phyloP scores from a whole-genome alignment of 2,329 filamentous ascomycete genomes.

The Aspergillus uvarum region DNA sequence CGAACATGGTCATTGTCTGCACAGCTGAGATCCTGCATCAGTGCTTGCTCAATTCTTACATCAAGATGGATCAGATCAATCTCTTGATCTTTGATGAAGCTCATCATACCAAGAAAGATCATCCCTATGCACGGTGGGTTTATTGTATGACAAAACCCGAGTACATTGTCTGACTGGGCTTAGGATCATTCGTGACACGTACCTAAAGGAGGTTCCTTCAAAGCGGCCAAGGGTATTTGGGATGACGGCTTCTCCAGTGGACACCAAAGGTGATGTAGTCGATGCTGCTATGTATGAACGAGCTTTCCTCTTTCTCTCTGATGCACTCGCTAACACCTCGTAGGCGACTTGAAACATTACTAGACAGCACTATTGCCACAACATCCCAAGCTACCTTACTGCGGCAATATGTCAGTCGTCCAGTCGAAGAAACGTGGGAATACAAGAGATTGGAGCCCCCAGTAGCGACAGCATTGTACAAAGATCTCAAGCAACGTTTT shows the following conservation, averaged over 20 bases:
- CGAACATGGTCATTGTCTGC: conserved; percentile 84
- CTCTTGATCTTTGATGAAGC: conserved; percentile 94
- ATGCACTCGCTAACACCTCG: conserved; percentile 9
- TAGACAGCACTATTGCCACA: conserved; percentile 83
- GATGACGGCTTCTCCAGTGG: conserved; percentile 95
- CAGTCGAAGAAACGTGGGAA: conserved; percentile 58
- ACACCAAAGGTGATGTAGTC: conserved; percentile 72
- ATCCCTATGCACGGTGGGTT: conserved; percentile 71
- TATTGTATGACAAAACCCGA: not conserved
- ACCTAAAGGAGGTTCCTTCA: conserved; percentile 52
- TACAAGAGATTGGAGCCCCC: conserved; percentile 55
- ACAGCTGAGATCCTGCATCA: conserved; percentile 84
- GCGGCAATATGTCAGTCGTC: conserved; percentile 58
- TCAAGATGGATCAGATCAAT: conserved; percentile 80
- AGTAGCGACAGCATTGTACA: conserved; percentile 66
- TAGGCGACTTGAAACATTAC: conserved; percentile 68
- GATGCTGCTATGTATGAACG: conserved; percentile 58
- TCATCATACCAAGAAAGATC: conserved; percentile 92
- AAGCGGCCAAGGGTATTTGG: conserved; percentile 78
- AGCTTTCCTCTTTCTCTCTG: too few relatives aligned
- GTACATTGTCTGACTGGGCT: conserved; percentile 11
- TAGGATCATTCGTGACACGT: conserved; percentile 84
- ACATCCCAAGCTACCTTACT: conserved; percentile 61
- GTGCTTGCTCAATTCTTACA: conserved; percentile 74
- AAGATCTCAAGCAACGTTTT: conserved; percentile 54